These are phyloP conservation scores for Beauveria medogensis DNA, from an alignment of 2,329 filamentous ascomycete genomes.

Conservation along the genomic window DNA sequence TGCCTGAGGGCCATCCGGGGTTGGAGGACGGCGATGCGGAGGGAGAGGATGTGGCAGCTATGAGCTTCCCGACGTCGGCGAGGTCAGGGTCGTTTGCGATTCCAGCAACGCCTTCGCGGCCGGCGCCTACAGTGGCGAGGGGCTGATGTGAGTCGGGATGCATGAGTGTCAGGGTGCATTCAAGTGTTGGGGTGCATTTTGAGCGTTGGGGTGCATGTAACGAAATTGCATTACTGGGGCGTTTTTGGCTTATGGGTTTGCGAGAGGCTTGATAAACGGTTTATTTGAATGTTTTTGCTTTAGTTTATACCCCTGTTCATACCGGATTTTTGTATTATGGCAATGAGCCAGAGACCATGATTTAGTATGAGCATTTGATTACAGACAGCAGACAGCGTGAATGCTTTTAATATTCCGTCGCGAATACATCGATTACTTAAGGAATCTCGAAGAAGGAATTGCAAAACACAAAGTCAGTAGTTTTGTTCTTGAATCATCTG, in stretches of 20 bases:
- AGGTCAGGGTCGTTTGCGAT: constrained; percentile 25
- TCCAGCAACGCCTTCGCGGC: constrained; percentile 1
- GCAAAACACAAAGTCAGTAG: background rate
- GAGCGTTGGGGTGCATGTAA: background rate
- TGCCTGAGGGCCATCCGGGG: constrained; percentile 41
- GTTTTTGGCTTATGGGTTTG: background rate
- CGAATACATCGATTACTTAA: background rate
- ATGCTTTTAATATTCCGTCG: background rate
- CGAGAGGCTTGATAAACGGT: background rate
- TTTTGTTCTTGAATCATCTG: background rate
- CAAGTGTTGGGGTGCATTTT: background rate
- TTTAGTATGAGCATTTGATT: background rate
- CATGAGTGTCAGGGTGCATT: background rate
- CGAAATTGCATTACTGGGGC: background rate
- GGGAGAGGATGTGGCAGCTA: constrained; percentile 45
- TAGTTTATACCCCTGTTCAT: constrained; percentile 1
- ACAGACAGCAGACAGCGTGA: background rate
- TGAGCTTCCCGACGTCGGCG: constrained; percentile 28
- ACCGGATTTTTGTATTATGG: background rate
- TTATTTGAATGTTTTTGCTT: background rate
- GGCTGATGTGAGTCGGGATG: background rate
- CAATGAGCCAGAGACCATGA: background rate
- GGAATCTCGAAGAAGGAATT: background rate
- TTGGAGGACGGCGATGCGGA: constrained; percentile 43
- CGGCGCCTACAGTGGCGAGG: background rate